Percentiles rank a stretch among this genome's conserved stretches.
Conservation (phyloP, 2,329 filamentous ascomycete species). For the Septoria petroselini region DNA sequence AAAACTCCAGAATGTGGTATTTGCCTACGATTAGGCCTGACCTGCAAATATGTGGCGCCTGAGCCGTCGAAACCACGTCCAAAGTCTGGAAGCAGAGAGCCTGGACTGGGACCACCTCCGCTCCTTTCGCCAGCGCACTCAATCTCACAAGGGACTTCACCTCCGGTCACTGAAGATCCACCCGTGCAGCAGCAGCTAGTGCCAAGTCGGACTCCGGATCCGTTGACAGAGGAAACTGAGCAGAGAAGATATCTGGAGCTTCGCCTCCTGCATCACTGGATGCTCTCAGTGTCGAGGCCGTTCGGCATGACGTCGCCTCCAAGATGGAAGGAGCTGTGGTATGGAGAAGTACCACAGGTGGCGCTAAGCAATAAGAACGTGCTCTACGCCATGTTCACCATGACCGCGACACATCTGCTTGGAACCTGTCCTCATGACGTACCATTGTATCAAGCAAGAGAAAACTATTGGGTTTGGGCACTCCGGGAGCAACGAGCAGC, state of each 20-base stretch:
- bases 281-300: slow-evolving; percentile 26
- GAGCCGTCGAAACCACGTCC: slow-evolving; percentile 23
- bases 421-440: slow-evolving; percentile 22
- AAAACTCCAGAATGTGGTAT: slow-evolving; percentile 49
- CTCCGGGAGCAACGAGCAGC: slow-evolving; percentile 33
- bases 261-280: slow-evolving; percentile 29
- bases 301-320: slow-evolving; percentile 29
- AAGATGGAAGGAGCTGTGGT: slow-evolving; percentile 30
- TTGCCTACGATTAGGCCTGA: slow-evolving; percentile 49
- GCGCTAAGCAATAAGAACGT: slow-evolving; percentile 28
- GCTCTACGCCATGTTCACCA: slow-evolving; percentile 28
- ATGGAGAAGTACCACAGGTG: slow-evolving; percentile 28
- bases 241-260: slow-evolving; percentile 27
- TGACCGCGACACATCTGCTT: slow-evolving; percentile 28
- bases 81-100: slow-evolving; percentile 19
- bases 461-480: slow-evolving; percentile 31
- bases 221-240: slow-evolving; percentile 21
- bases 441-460: slow-evolving; percentile 23
- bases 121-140: slow-evolving; percentile 22
- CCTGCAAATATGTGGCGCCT: slow-evolving; percentile 45
- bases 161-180: slow-evolving; percentile 13
- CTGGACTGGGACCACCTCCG: slow-evolving; percentile 8
- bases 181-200: slow-evolving; percentile 5
- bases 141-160: slow-evolving; percentile 21
- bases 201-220: slow-evolving; percentile 13